These are phyloP conservation scores for Aureoboletus auriporus DNA, from an alignment of 768 basidiomycete species.

Conservation along the genomic window DNA sequence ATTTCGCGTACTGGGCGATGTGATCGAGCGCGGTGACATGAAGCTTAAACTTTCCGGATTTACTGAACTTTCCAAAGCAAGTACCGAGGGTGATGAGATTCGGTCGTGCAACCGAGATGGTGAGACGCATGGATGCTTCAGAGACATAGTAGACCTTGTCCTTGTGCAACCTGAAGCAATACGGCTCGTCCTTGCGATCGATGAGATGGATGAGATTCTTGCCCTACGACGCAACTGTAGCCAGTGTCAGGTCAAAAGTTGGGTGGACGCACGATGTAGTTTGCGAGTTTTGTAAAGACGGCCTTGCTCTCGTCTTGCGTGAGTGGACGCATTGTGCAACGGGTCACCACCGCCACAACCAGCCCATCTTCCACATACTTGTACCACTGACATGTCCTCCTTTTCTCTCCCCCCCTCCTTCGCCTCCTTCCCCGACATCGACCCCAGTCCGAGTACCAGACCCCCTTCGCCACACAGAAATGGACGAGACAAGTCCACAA, in stretches of 20 bases:
- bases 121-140: slow-evolving; percentile 88
- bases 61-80: slow-evolving; percentile 97
- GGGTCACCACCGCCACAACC: slow-evolving; percentile 10
- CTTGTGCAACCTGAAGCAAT: slow-evolving; percentile 93
- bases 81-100: slow-evolving; percentile 93
- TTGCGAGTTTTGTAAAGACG: slow-evolving; percentile 94
- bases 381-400: slow-evolving; percentile 45
- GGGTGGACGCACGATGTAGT: slow-evolving; percentile 74
- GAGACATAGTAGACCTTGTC: slow-evolving; percentile 97
- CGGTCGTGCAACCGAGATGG: slow-evolving; percentile 87
- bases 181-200: slow-evolving; percentile 89
- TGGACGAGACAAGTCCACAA: slow-evolving; percentile 18
- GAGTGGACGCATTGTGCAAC: slow-evolving; percentile 75
- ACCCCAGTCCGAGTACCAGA: slow-evolving; percentile 38
- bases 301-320: slow-evolving; percentile 97
- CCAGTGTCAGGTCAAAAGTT: neutral
- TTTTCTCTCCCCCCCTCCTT: slow-evolving; percentile 67
- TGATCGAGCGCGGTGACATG: slow-evolving; percentile 93
- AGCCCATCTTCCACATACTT: slow-evolving; percentile 34
- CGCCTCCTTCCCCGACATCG: slow-evolving; percentile 64
- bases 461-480: slow-evolving; percentile 13
- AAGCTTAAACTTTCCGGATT: slow-evolving; percentile 95
- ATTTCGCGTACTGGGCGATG: slow-evolving; percentile 93
- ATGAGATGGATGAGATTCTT: slow-evolving; percentile 95
- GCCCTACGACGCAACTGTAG: slow-evolving; percentile 48